Base-by-base conservation (phyloP, 176 grass and related monocot genomes). In the Secale cereale region DNA sequence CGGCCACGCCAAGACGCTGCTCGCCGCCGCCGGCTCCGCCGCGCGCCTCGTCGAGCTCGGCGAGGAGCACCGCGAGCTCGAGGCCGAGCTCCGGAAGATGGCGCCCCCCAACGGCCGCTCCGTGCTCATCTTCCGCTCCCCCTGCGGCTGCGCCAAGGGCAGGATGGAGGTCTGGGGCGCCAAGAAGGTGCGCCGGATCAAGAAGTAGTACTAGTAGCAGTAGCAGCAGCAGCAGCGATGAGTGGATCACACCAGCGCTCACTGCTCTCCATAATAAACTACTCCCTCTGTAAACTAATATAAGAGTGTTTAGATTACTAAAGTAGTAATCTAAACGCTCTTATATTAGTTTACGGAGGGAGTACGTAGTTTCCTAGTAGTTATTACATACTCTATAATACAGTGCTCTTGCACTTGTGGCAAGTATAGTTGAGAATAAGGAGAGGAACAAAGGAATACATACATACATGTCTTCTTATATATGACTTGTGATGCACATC, bases 1-100 rank as follows among this genome's bases (percentile, higher is more conserved):
- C 6, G 56, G 19, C 0, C 45, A 72, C 17, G 30, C 86, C 78
- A 17, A 39, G 10, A 54, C 84, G 30, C 87, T 90, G 3, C 86
- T 82, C 45, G 81, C 85, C 14, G 62, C 85, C 9, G 85, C 85
- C 41, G 81, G 81, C 4, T 83, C 82, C 40, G 66, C 82, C 48
- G 67, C 78, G 26, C 76, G 77, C 25, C 77, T 67, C 4, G 74
- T 91, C 14, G 88, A 89, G 77, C 82, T 97, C 33, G 87, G 88
- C 40, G 87, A 88, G 11, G 90, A 87, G 67, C 94, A 97, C 70
- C 88, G 77, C 37, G 94, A 97, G 86, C 88, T 97, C 23, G 94
- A 94, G 89, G 90, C 82, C 29, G 94, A 92, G 78, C 87, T 97
- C n/a, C 87, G 90, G 83, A 97, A 97, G 92, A 97, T 97, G 92